Base-by-base conservation (phyloP, 805 yeast genomes). In the Candida silvicultrix region DNA sequence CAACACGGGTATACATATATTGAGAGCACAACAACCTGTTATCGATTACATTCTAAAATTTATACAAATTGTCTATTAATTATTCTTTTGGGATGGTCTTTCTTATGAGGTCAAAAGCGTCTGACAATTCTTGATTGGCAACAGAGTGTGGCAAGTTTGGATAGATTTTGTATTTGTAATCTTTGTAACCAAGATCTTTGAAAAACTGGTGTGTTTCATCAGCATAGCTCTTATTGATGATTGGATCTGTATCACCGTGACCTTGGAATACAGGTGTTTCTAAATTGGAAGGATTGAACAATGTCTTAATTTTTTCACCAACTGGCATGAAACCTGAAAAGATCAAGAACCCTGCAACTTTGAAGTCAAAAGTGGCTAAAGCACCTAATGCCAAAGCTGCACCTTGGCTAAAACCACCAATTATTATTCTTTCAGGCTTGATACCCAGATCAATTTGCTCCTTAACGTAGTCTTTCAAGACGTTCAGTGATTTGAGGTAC, bases 331-430 rank as follows among this genome's bases (percentile, higher is more conserved):
- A 88, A 0, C 97, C 97, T 1, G 96, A 85, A 41, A 92, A 66
- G 0, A 81, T 78, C 20, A 89, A 63, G 28, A 86, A 72, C 2
- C 96, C 98, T 9, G 86, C 98, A 19, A 90, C 69, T 57, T 84
- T 85, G 46, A 68, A 60, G 18, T 81, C 80, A 29, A 73, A 62
- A 11, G 74, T 63, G 0, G 82, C 69, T 20, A 78, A 70, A 15
- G 83, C 59, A 3, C 86, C 88, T 48, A 86, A 67, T 1, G 94
- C 68, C 11, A 92, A 49, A 2, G 95, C 89, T 42, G 89, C 95
- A 45, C 99, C 99, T 67, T 94, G 99, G 5, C 95, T 84, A 62
- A 94, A 94, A 0, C 99, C 99, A 32, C 98, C 98, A 47, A 94
- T 70, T n/a, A 94, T 69, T 41, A 94, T 85, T 44, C 85, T 77